Conservation (phyloP, 139 green algal species). For the Choricystis sp. region DNA sequence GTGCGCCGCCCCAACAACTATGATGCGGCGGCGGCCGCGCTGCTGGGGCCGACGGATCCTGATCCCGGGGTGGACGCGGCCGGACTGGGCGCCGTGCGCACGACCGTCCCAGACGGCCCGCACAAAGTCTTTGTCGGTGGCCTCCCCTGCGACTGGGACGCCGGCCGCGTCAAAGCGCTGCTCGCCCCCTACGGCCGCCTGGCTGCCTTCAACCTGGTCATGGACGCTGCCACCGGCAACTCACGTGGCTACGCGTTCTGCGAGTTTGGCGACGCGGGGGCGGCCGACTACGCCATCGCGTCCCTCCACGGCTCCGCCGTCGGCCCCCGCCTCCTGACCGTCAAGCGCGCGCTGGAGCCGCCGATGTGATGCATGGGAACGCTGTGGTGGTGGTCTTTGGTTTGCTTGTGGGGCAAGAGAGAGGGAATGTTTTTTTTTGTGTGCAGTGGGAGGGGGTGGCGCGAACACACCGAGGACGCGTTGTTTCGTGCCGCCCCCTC, state of each 20-base stretch:
- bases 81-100: constrained; percentile 41
- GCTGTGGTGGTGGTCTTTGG: no score
- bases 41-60: constrained; percentile 51
- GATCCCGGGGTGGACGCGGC: constrained; percentile 45
- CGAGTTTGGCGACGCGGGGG: constrained; percentile 26
- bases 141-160: constrained; percentile 51
- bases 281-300: constrained; percentile 21
- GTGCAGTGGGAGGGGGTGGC: no score
- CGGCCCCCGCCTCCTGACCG: constrained; percentile 24
- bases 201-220: constrained; percentile 70
- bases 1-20: constrained; percentile 64
- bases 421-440: no score
- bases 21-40: constrained; percentile 39
- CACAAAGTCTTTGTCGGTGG: constrained; percentile 70
- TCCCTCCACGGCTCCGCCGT: constrained; percentile 20
- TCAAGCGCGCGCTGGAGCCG: constrained; percentile 23
- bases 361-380: no score
- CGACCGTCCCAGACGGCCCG: constrained; percentile 47
- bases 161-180: constrained; percentile 55
- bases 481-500: no score
- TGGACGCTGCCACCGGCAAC: constrained; percentile 68
- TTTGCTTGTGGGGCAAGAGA: no score
- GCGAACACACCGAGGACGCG: no score
- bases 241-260: constrained; percentile 41
- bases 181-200: constrained; percentile 44